Evolutionary conservation across 2,329 filamentous ascomycete genomes (phyloP).

Genomic region (Fusarium tupiense): DNA sequence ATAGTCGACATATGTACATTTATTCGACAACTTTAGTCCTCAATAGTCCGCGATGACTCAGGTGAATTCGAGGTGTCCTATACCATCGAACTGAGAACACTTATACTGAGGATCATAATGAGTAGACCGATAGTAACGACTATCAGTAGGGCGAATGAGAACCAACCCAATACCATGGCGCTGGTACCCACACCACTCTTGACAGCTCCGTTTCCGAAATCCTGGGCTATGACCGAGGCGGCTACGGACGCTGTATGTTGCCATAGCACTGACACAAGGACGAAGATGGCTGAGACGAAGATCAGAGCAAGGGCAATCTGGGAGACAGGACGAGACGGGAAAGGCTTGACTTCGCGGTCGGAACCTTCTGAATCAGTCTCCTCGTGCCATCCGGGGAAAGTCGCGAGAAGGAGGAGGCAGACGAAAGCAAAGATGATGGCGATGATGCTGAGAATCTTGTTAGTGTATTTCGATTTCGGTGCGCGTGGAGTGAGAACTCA

Average conservation of each 20-base stretch:
- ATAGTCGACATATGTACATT: slow-evolving; percentile 40
- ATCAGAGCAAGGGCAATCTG: slow-evolving; percentile 94
- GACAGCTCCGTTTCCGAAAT: slow-evolving; percentile 90
- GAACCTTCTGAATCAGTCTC: slow-evolving; percentile 83
- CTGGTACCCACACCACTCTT: slow-evolving; percentile 89
- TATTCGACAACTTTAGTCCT: slow-evolving; percentile 25
- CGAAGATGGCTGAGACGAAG: slow-evolving; percentile 77
- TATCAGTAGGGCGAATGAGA: slow-evolving; percentile 91
- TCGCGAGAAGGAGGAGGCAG: slow-evolving; percentile 92
- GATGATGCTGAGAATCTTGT: slow-evolving; percentile 74
- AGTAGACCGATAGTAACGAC: slow-evolving; percentile 94
- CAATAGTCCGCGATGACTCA: slow-evolving; percentile 29
- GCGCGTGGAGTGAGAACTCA: slow-evolving; percentile 57
- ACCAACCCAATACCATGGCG: slow-evolving; percentile 98
- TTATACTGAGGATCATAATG: slow-evolving; percentile 96
- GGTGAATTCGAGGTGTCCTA: slow-evolving; percentile 32
- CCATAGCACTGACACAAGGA: slow-evolving; percentile 82
- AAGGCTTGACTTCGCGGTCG: slow-evolving; percentile 91
- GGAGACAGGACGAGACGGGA: slow-evolving; percentile 90
- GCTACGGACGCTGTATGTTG: slow-evolving; percentile 97
- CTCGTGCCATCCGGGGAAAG: slow-evolving; percentile 97
- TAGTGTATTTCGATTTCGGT: background rate
- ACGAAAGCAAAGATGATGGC: slow-evolving; percentile 97
- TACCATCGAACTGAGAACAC: slow-evolving; percentile 73
- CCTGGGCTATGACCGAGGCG: slow-evolving; percentile 91